These are phyloP conservation scores for Fusarium sp. DNA, from an alignment of 2,329 filamentous ascomycete species.

Conservation along the genomic window DNA sequence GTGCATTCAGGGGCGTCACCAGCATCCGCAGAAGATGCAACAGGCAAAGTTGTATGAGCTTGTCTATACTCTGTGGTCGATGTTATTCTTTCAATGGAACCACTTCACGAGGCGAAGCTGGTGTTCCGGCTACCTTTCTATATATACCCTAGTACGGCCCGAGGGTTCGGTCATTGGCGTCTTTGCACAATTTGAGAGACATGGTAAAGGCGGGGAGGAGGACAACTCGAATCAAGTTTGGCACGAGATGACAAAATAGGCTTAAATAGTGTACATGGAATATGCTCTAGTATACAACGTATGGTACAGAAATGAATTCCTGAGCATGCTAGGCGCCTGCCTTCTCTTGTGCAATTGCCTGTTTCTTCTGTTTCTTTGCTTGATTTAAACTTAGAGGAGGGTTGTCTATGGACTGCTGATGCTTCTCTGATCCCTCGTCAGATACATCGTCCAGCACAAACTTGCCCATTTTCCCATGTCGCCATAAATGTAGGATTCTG, in stretches of 20 bases:
- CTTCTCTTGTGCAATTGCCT: conserved; percentile 60
- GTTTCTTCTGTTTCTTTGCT: conserved; percentile 73
- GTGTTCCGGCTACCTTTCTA: conserved; percentile 22
- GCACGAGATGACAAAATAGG: conserved; percentile 23
- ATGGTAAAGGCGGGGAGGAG: conserved; percentile 4
- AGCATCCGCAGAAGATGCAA: conserved; percentile 35
- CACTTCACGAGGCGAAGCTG: conserved; percentile 3
- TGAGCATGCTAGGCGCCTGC: conserved; percentile 40
- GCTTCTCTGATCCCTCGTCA: conserved; percentile 63
- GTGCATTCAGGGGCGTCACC: conserved; percentile 38
- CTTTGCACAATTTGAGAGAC: conserved; percentile 19
- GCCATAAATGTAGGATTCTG: conserved; percentile 85
- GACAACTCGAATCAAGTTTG: conserved; percentile 7
- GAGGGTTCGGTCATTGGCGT: conserved; percentile 21
- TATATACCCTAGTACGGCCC: conserved; percentile 31
- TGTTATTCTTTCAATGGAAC: conserved; percentile 12
- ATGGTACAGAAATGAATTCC: conserved; percentile 14
- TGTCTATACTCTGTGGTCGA: conserved; percentile 15
- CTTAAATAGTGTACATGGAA: conserved; percentile 31
- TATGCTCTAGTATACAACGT: conserved; percentile 24
- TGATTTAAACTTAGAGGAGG: conserved; percentile 71
- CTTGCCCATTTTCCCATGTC: conserved; percentile 76
- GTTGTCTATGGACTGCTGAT: conserved; percentile 59
- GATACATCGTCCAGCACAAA: conserved; percentile 84
- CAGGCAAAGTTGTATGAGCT: conserved; percentile 21